Percentiles rank a stretch among this genome's conserved stretches.
Evolutionary conservation across 257 asterid species (phyloP).

Genomic region (Nicotiana paniculata): DNA sequence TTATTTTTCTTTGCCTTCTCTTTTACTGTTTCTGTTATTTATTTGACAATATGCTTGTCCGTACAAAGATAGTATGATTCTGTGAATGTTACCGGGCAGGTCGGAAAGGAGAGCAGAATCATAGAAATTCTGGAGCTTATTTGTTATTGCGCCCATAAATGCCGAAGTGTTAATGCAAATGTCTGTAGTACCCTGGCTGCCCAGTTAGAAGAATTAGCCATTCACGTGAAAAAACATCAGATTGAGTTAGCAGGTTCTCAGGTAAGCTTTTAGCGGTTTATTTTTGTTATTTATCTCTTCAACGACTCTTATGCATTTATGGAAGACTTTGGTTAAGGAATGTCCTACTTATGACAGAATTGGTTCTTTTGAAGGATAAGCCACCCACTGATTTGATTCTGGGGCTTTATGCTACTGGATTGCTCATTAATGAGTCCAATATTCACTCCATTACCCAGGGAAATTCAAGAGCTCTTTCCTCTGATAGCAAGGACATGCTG

Average conservation of each 20-base stretch:
- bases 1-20: neutral
- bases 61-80: neutral
- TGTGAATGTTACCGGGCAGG: constrained; percentile 40
- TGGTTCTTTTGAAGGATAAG: constrained; percentile 45
- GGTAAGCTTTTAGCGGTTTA: constrained; percentile 38
- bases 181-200: constrained; percentile 44
- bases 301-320: neutral
- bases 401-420: constrained; percentile 61
- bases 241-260: constrained; percentile 30
- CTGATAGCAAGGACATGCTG: constrained; percentile 35
- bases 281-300: constrained; percentile 13
- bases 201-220: constrained; percentile 13
- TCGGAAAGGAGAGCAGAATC: constrained; percentile 38
- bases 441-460: constrained; percentile 20
- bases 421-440: constrained; percentile 36
- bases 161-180: constrained; percentile 34
- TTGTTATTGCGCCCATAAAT: constrained; percentile 60
- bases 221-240: neutral
- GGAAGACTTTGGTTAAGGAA: constrained; percentile 10
- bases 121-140: constrained; percentile 57
- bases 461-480: constrained; percentile 26
- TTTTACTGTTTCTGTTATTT: neutral
- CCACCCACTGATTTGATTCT: constrained; percentile 42
- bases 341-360: constrained; percentile 20
- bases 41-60: neutral